Percentiles rank a stretch among this genome's conserved stretches.
Conservation (phyloP, 2,329 filamentous ascomycete genomes). For the Colletotrichum orbiculare region DNA sequence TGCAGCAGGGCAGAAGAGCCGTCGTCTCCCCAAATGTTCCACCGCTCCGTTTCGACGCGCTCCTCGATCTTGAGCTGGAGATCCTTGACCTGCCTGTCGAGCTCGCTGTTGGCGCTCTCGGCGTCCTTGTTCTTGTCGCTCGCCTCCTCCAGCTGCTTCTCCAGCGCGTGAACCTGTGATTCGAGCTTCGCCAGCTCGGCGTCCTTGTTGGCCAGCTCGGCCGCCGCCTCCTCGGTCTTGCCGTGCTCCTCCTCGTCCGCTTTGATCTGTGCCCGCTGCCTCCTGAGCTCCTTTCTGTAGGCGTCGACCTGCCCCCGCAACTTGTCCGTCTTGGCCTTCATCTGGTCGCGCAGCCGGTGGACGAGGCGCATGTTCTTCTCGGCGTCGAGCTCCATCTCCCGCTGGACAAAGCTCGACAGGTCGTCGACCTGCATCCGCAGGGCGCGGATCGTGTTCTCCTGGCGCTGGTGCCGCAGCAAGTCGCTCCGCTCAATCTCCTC, state of each 20-base stretch:
- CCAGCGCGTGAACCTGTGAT: background rate
- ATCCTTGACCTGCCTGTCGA: background rate
- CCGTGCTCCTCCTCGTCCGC: background rate
- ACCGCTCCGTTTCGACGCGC: slow-evolving; percentile 10
- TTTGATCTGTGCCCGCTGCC: background rate
- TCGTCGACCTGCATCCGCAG: slow-evolving; percentile 1
- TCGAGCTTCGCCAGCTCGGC: slow-evolving; percentile 5
- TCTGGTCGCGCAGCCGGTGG: background rate
- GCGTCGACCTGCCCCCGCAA: background rate
- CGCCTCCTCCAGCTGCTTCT: background rate
- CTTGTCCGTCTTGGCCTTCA: slow-evolving; percentile 10
- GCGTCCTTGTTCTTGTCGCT: background rate
- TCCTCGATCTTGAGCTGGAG: slow-evolving; percentile 17
- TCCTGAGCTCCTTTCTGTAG: background rate
- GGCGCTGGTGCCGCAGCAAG: background rate
- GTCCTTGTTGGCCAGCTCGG: slow-evolving; percentile 5
- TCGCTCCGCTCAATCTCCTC: background rate
- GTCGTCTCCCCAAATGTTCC: slow-evolving; percentile 2
- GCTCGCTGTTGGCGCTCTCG: background rate
- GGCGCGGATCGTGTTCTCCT: background rate
- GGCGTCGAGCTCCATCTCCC: background rate
- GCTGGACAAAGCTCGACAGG: background rate
- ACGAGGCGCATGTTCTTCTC: background rate
- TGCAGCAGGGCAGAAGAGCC: background rate
- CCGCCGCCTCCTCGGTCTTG: background rate